Percentiles rank a stretch among this genome's conserved stretches.
Evolutionary conservation across 495 filamentous ascomycete genomes (phyloP).

Genomic region (Aspergillus hancockii): DNA sequence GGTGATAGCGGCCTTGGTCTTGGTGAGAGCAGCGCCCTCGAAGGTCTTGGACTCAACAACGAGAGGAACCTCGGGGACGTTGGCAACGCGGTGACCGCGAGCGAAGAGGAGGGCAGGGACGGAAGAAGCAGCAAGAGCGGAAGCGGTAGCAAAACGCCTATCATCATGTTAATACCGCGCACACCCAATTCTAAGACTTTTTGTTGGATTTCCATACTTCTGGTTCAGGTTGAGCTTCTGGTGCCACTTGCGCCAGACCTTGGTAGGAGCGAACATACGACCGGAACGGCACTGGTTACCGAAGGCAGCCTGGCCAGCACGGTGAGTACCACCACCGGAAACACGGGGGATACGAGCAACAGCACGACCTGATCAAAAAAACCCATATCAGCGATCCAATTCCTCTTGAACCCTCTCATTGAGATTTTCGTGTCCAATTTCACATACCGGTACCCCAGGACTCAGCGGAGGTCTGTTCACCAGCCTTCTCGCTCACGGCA

Average conservation of each 20-base stretch:
- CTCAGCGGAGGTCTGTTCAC: constrained; percentile 99
- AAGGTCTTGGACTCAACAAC: constrained; percentile 90
- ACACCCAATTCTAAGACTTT: not conserved
- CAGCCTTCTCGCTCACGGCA: constrained; percentile 99
- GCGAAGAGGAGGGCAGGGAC: constrained; percentile 91
- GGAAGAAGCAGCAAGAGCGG: constrained; percentile 93
- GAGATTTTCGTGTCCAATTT: constrained; percentile 19
- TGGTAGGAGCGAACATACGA: constrained; percentile 99
- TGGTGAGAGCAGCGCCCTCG: constrained; percentile 70
- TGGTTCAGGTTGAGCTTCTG: constrained; percentile 98
- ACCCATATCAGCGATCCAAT: constrained; percentile 25
- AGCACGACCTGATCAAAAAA: constrained; percentile 73
- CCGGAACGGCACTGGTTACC: constrained; percentile 99
- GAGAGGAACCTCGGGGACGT: constrained; percentile 93
- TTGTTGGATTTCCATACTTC: constrained; percentile 59
- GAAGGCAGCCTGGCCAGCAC: constrained; percentile 99
- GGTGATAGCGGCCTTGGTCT: constrained; percentile 84
- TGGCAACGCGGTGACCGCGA: constrained; percentile 91
- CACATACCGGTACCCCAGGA: constrained; percentile 99
- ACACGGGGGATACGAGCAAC: constrained; percentile 99
- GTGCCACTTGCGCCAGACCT: constrained; percentile 99
- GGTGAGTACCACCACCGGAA: constrained; percentile 99
- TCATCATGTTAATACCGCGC: not conserved
- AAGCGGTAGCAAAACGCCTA: constrained; percentile 95
- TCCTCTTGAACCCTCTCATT: constrained; percentile 1